Percentiles rank a stretch among this genome's conserved stretches.
Evolutionary conservation across 345 rosid genomes (phyloP).

Genomic region (Lumnitzera racemosa): DNA sequence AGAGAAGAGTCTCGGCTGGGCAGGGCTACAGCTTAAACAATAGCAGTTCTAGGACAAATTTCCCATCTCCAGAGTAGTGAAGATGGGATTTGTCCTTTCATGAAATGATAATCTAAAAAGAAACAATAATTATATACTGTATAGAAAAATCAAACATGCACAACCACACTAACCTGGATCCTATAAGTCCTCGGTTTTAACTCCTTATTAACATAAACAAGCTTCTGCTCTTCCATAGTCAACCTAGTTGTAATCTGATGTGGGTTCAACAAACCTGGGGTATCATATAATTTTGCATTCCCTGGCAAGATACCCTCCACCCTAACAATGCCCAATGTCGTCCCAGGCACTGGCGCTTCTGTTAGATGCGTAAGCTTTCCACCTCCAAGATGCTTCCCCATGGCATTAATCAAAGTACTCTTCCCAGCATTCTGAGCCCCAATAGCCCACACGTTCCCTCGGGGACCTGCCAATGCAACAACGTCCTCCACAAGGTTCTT

Average conservation of each 20-base stretch:
- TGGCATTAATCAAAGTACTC: slow-evolving; percentile 78
- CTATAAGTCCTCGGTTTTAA: slow-evolving; percentile 89
- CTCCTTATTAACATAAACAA: slow-evolving; percentile 69
- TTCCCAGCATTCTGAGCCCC: slow-evolving; percentile 93
- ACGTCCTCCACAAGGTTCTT: slow-evolving; percentile 75
- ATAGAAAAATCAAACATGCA: not conserved
- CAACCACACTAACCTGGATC: slow-evolving; percentile 56
- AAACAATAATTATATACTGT: not conserved
- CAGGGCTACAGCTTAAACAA: too few species aligned
- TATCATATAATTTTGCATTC: slow-evolving; percentile 77
- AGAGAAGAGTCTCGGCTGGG: too few species aligned
- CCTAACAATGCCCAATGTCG: slow-evolving; percentile 75
- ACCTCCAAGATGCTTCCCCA: slow-evolving; percentile 46
- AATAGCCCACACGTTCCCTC: slow-evolving; percentile 89
- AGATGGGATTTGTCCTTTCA: too few species aligned
- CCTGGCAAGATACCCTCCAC: slow-evolving; percentile 79
- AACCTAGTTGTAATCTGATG: slow-evolving; percentile 79
- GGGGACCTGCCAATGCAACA: slow-evolving; percentile 55
- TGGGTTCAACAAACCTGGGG: slow-evolving; percentile 83
- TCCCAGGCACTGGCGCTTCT: slow-evolving; percentile 92
- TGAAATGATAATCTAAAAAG: too few species aligned
- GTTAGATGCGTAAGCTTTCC: slow-evolving; percentile 58
- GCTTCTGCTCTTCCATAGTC: slow-evolving; percentile 86
- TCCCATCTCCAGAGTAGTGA: too few species aligned
- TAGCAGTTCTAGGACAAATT: too few species aligned